Conservation (phyloP, 2,329 filamentous ascomycete genomes). For the Colletotrichum paranaense region DNA sequence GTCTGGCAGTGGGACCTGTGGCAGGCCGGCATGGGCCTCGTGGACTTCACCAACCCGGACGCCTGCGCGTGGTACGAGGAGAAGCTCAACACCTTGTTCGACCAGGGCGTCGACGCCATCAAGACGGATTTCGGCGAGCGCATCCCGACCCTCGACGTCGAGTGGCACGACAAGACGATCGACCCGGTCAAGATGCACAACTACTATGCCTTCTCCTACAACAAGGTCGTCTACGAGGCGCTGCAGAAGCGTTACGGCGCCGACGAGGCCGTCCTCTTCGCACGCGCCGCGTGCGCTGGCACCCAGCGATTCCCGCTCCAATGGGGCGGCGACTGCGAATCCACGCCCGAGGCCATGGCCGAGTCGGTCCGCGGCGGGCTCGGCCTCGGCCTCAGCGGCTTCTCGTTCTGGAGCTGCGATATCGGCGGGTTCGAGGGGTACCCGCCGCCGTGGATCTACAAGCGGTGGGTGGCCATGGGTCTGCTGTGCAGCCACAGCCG, state of each 20-base stretch:
- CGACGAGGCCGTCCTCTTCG: slow-evolving; percentile 72
- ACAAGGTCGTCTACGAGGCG: slow-evolving; percentile 75
- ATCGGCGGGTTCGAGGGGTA: slow-evolving; percentile 79
- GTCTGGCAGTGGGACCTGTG: slow-evolving; percentile 83
- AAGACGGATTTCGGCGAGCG: slow-evolving; percentile 84
- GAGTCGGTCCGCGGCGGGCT: slow-evolving; percentile 76
- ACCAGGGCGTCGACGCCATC: slow-evolving; percentile 76
- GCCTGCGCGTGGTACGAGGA: slow-evolving; percentile 73
- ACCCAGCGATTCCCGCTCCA: slow-evolving; percentile 76
- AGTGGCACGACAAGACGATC: slow-evolving; percentile 69
- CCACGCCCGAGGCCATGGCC: slow-evolving; percentile 78
- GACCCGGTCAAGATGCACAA: slow-evolving; percentile 80
- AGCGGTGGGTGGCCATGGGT: slow-evolving; percentile 83
- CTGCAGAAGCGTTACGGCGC: slow-evolving; percentile 64
- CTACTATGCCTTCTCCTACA: slow-evolving; percentile 80
- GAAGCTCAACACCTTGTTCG: slow-evolving; percentile 73
- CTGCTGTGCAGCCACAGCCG: slow-evolving; percentile 77
- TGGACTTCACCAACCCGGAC: slow-evolving; percentile 80
- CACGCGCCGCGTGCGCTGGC: slow-evolving; percentile 74
- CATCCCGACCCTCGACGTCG: slow-evolving; percentile 73
- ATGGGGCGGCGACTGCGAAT: slow-evolving; percentile 83
- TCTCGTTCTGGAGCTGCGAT: slow-evolving; percentile 76
- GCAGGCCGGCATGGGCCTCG: slow-evolving; percentile 81
- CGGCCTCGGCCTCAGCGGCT: slow-evolving; percentile 72
- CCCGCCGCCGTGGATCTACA: slow-evolving; percentile 77